Conservation (phyloP, 768 basidiomycete species). For the Daedaleopsis nitida region DNA sequence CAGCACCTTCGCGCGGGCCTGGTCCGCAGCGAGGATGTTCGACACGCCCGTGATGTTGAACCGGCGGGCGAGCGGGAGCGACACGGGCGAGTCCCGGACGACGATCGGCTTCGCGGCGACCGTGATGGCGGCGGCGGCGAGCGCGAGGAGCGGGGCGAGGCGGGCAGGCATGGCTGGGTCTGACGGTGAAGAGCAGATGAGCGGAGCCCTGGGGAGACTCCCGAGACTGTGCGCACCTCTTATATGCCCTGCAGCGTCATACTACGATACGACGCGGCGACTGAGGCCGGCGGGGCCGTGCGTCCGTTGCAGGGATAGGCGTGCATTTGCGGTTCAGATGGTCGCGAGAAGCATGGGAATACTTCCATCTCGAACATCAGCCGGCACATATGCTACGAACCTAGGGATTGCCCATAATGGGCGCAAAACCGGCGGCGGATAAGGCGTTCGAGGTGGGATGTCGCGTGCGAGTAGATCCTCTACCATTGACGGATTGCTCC, state of each 20-base stretch:
- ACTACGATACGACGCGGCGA: neutral
- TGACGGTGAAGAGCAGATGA: neutral
- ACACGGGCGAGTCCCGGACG: conserved; percentile 14
- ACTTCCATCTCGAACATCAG: too few species aligned
- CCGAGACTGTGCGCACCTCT: neutral
- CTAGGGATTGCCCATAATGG: too few species aligned
- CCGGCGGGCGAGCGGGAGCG: conserved; percentile 16
- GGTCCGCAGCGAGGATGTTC: conserved; percentile 18
- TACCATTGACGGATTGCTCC: too few species aligned
- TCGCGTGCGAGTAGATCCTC: too few species aligned
- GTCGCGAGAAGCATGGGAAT: too few species aligned
- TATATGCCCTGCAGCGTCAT: neutral
- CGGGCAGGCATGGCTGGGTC: neutral
- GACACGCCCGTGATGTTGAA: conserved; percentile 14
- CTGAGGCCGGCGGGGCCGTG: neutral
- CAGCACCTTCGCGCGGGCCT: conserved; percentile 19
- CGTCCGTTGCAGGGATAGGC: neutral
- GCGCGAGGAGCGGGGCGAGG: neutral
- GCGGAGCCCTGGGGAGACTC: neutral
- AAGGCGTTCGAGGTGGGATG: too few species aligned
- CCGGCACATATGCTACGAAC: too few species aligned
- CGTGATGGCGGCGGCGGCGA: neutral
- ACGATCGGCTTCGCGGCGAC: conserved; percentile 9
- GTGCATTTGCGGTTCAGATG: neutral
- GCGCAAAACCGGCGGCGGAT: too few species aligned